Evolutionary conservation across 179 eudicot genomes (phyloP).

Genomic region (Spinacia oleracea): DNA sequence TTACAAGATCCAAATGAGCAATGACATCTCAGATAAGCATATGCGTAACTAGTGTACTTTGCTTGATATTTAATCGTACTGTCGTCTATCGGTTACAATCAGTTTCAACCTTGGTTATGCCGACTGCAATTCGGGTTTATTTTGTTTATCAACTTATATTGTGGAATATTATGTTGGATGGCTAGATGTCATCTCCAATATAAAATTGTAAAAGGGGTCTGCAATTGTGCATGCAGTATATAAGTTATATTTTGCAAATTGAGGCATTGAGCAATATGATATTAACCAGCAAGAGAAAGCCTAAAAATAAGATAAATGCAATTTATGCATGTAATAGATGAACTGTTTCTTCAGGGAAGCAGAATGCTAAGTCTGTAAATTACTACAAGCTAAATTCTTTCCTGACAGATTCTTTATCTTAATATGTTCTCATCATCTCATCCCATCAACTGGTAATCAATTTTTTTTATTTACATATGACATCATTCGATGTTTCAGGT

Average conservation of each 20-base stretch:
- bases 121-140: background rate
- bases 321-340: background rate
- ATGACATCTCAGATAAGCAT: background rate
- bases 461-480: background rate
- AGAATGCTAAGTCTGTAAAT: background rate
- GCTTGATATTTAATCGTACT: background rate
- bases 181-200: background rate
- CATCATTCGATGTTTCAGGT: conserved; percentile 48
- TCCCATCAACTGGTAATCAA: background rate
- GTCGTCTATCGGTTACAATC: background rate
- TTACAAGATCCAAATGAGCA: background rate
- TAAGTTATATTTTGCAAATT: background rate
- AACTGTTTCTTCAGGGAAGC: background rate
- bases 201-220: background rate
- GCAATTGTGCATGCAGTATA: too few relatives aligned
- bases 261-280: background rate
- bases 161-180: background rate
- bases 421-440: conserved; percentile 2
- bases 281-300: background rate
- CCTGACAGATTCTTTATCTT: background rate
- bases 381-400: background rate
- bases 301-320: background rate
- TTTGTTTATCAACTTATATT: background rate
- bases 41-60: background rate
- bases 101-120: background rate